A percentile compares a stretch with the other conserved stretches of the same genome.
Conservation (phyloP, 2,329 filamentous ascomycete genomes). For the Fusarium tanahbumbuense region DNA sequence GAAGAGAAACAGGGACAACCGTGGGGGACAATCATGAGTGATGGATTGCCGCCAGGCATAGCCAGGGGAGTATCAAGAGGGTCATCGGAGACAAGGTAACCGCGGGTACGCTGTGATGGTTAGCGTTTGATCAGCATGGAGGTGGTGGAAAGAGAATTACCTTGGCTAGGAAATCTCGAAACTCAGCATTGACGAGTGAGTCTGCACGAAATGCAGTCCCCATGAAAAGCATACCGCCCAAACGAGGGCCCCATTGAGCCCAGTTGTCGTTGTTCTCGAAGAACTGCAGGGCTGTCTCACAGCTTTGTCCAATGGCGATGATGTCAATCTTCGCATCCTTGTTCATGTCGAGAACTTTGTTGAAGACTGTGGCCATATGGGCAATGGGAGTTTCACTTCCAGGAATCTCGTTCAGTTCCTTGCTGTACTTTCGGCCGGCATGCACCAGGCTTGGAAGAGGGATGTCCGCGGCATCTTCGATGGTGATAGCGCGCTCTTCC, state of each 20-base stretch:
- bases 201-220: slow-evolving; percentile 58
- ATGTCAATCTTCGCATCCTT: slow-evolving; percentile 71
- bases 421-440: slow-evolving; percentile 62
- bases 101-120: slow-evolving; percentile 64
- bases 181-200: slow-evolving; percentile 56
- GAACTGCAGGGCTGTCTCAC: slow-evolving; percentile 67
- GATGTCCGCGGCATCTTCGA: slow-evolving; percentile 65
- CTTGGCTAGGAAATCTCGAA: slow-evolving; percentile 63
- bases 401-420: slow-evolving; percentile 69
- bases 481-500: slow-evolving; percentile 69
- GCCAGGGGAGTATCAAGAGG: slow-evolving; percentile 65
- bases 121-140: slow-evolving; percentile 20
- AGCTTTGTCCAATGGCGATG: slow-evolving; percentile 76
- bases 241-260: slow-evolving; percentile 54
- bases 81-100: slow-evolving; percentile 67
- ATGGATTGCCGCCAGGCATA: slow-evolving; percentile 61
- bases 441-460: slow-evolving; percentile 74
- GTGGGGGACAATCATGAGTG: slow-evolving; percentile 56
- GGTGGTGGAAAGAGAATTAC: slow-evolving; percentile 48
- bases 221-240: slow-evolving; percentile 63
- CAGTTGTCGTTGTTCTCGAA: slow-evolving; percentile 68
- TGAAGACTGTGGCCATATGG: slow-evolving; percentile 77
- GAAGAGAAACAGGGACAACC: slow-evolving; percentile 78
- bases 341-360: slow-evolving; percentile 65
- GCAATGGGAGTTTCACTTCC: slow-evolving; percentile 66